Evolutionary conservation across 805 yeast genomes (phyloP).

Genomic region (Torulaspora microellipsoides): DNA sequence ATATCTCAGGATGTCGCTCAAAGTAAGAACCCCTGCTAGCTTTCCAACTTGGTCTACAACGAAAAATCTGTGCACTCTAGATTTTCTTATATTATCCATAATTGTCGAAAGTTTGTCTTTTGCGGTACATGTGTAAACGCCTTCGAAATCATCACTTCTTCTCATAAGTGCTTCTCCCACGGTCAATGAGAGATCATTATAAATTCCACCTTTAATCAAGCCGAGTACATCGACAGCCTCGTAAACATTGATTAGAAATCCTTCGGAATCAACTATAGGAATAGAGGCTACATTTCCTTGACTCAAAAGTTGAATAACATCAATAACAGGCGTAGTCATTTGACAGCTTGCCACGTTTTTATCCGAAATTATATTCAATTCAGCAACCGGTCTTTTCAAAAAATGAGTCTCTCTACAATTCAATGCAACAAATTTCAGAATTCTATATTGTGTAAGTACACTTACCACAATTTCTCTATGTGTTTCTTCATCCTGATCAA

Average conservation of each 20-base stretch:
- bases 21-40: slow-evolving; percentile 77
- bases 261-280: slow-evolving; percentile 79
- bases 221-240: slow-evolving; percentile 95
- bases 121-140: slow-evolving; percentile 91
- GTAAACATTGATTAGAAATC: slow-evolving; percentile 73
- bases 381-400: slow-evolving; percentile 68
- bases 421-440: slow-evolving; percentile 88
- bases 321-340: slow-evolving; percentile 89
- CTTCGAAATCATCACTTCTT: slow-evolving; percentile 89
- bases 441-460: slow-evolving; percentile 93
- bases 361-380: slow-evolving; percentile 60
- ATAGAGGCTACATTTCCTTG: slow-evolving; percentile 82
- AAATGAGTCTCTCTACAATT: slow-evolving; percentile 92
- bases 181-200: slow-evolving; percentile 80
- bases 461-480: slow-evolving; percentile 91
- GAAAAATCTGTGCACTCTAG: slow-evolving; percentile 85
- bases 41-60: slow-evolving; percentile 83
- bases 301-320: slow-evolving; percentile 79
- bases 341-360: slow-evolving; percentile 65
- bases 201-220: slow-evolving; percentile 88
- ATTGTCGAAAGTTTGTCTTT: slow-evolving; percentile 83
- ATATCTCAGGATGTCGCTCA: slow-evolving; percentile 86
- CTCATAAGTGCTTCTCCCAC: slow-evolving; percentile 96
- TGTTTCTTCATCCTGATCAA: slow-evolving; percentile 90
- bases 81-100: slow-evolving; percentile 86